Evolutionary conservation across 2,329 filamentous ascomycete species (phyloP).

Genomic region (Cytospora schulzeri): DNA sequence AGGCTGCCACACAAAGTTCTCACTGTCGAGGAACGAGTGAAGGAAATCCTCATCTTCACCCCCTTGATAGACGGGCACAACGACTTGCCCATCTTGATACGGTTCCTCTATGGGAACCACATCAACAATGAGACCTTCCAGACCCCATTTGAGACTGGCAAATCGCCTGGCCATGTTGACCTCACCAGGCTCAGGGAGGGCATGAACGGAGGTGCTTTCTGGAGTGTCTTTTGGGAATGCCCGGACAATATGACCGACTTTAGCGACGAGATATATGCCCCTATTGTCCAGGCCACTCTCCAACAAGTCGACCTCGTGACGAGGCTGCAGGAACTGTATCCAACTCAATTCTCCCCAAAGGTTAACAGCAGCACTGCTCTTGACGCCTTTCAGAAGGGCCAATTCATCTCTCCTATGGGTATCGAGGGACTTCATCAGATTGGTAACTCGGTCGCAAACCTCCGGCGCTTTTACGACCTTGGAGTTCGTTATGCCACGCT

Average conservation of each 20-base stretch:
- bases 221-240: slow-evolving; percentile 83
- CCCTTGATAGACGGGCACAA: slow-evolving; percentile 79
- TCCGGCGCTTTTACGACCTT: slow-evolving; percentile 74
- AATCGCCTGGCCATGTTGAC: slow-evolving; percentile 73
- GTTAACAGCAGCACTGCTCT: slow-evolving; percentile 63
- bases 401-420: slow-evolving; percentile 76
- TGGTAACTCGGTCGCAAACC: slow-evolving; percentile 75
- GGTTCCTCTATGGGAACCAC: slow-evolving; percentile 69
- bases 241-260: slow-evolving; percentile 73
- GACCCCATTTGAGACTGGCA: slow-evolving; percentile 72
- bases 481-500: slow-evolving; percentile 88
- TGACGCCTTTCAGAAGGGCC: slow-evolving; percentile 59
- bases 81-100: slow-evolving; percentile 77
- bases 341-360: slow-evolving; percentile 67
- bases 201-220: slow-evolving; percentile 82
- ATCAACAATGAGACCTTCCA: slow-evolving; percentile 77
- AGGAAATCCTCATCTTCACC: slow-evolving; percentile 46
- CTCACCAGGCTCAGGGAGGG: slow-evolving; percentile 73
- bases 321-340: slow-evolving; percentile 65
- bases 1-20: slow-evolving; percentile 1
- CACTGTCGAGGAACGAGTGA: slow-evolving; percentile 49
- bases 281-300: slow-evolving; percentile 64
- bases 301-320: slow-evolving; percentile 75
- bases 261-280: slow-evolving; percentile 41
- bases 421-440: slow-evolving; percentile 93